phyloP scores from a whole-genome alignment of 129 eudicot genomes.

The Gnaphalium uliginosum region DNA sequence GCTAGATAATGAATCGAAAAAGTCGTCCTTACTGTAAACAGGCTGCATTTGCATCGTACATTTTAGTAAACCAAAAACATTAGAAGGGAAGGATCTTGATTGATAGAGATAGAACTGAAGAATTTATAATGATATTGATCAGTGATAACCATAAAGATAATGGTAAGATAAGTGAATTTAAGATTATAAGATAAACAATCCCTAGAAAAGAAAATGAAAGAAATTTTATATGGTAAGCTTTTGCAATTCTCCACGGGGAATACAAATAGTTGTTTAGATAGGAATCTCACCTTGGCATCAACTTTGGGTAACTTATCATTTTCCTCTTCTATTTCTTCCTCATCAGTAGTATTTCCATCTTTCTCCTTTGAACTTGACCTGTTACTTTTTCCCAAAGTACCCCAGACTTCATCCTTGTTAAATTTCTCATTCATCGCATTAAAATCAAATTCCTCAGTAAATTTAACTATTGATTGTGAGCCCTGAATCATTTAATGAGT shows the following conservation, averaged over 20 bases:
- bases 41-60: constrained; percentile 46
- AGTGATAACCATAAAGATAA: background rate
- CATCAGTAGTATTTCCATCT: constrained; percentile 60
- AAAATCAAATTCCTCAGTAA: constrained; percentile 91
- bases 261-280: background rate
- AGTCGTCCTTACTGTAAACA: constrained; percentile 89
- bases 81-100: background rate
- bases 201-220: background rate
- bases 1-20: constrained; percentile 80
- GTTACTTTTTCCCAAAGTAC: constrained; percentile 75
- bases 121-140: background rate
- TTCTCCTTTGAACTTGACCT: constrained; percentile 46
- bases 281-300: constrained; percentile 53
- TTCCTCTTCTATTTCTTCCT: constrained; percentile 63
- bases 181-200: background rate
- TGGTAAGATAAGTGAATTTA: background rate
- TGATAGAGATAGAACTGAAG: background rate
- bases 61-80: background rate
- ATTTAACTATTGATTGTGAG: constrained; percentile 61
- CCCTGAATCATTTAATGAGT: constrained; percentile 35
- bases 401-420: constrained; percentile 97
- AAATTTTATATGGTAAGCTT: background rate
- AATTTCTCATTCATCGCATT: constrained; percentile 95
- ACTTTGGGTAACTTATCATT: constrained; percentile 51
- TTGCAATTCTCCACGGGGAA: background rate